Evolutionary conservation across 306 rosid genomes (phyloP).

Genomic region (Quercus dentata): DNA sequence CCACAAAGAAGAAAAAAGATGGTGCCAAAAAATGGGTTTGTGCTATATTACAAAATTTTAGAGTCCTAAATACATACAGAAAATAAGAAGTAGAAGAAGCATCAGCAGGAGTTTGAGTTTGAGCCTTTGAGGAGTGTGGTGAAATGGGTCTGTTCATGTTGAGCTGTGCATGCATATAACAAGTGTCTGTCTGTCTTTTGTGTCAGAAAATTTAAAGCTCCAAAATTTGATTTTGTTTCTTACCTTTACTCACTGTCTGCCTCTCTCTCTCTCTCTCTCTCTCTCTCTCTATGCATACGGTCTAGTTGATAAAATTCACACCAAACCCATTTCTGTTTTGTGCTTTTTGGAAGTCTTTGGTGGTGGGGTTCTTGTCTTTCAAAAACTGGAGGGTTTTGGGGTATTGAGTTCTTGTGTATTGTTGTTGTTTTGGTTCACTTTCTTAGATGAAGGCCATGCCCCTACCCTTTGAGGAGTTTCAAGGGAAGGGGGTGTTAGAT

Average conservation of each 20-base stretch:
- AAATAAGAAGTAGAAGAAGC: slow-evolving; percentile 2
- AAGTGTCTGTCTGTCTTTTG: slow-evolving; percentile 4
- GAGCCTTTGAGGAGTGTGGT: not conserved
- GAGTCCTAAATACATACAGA: slow-evolving; percentile 2
- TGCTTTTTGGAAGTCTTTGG: not conserved
- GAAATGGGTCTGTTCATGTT: not conserved
- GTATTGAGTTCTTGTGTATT: slow-evolving; percentile 24
- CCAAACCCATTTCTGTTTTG: slow-evolving; percentile 4
- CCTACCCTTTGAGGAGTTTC: slow-evolving; percentile 81
- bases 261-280: slow-evolving; percentile 5
- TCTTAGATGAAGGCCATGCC: slow-evolving; percentile 98
- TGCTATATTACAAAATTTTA: slow-evolving; percentile 5
- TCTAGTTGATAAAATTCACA: slow-evolving; percentile 1
- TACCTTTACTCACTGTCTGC: not conserved
- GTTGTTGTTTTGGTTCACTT: slow-evolving; percentile 26
- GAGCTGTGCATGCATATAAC: slow-evolving; percentile 14
- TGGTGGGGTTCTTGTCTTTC: slow-evolving; percentile 30
- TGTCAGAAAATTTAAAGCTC: slow-evolving; percentile 16
- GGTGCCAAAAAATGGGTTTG: slow-evolving; percentile 30
- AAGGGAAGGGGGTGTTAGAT: slow-evolving; percentile 86
- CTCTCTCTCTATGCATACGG: not conserved
- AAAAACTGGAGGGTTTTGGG: slow-evolving; percentile 53
- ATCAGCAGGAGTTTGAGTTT: not conserved
- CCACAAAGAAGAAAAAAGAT: slow-evolving; percentile 1
- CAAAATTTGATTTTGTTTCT: slow-evolving; percentile 15